Evolutionary conservation across 805 yeast genomes (phyloP).

Genomic region (Clavispora phyllophila): DNA sequence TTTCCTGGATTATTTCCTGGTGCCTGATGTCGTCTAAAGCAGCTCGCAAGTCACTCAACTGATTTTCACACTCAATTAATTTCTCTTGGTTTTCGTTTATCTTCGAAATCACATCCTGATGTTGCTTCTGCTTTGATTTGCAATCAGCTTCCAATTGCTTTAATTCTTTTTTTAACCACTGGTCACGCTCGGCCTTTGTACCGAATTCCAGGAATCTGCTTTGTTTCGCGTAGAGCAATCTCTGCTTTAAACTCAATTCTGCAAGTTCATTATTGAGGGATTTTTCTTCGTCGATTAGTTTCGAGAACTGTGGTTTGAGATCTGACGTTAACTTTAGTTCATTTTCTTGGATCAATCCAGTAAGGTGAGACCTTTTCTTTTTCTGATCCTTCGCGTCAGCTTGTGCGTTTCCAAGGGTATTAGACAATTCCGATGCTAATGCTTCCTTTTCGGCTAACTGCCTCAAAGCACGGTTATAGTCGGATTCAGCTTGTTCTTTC

Average conservation of each 20-base stretch:
- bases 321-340: conserved; percentile 21
- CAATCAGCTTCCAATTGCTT: conserved; percentile 22
- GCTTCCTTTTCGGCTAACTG: conserved; percentile 47
- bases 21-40: conserved; percentile 2
- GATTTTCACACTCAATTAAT: conserved; percentile 12
- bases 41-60: conserved; percentile 3
- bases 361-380: conserved; percentile 17
- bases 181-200: conserved; percentile 54
- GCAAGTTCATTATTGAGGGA: conserved; percentile 34
- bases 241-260: conserved; percentile 47
- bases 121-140: conserved; percentile 1
- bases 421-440: conserved; percentile 38
- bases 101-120: not conserved
- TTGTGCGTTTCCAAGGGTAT: conserved; percentile 26
- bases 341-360: conserved; percentile 22
- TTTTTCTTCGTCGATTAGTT: conserved; percentile 37
- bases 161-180: conserved; percentile 59
- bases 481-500: conserved; percentile 46
- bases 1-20: conserved; percentile 4
- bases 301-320: conserved; percentile 38
- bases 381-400: conserved; percentile 24
- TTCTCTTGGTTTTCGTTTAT: conserved; percentile 19
- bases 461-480: conserved; percentile 45
- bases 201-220: conserved; percentile 61
- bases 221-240: conserved; percentile 62